Evolutionary conservation across 2,329 filamentous ascomycete species (phyloP), one percentile per base, ranked within the genome.

Genomic region (Akanthomyces dipterigenus): DNA sequence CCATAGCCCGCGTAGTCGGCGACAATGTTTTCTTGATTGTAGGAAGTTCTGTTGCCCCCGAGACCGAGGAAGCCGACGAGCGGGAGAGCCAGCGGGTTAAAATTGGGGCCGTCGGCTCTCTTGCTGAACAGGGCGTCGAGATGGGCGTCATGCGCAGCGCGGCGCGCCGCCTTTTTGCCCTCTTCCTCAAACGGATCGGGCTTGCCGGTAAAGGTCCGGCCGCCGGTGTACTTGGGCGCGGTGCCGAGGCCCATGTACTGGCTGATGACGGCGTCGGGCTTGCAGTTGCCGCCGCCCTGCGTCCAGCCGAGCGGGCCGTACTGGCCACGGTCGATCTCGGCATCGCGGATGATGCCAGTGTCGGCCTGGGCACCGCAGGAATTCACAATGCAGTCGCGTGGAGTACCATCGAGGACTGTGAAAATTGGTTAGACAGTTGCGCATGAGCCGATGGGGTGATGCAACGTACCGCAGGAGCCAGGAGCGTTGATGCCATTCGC

Each of bases 371-470:
- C 34, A 34, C 62, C 57, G 20, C 62, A 63, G 1, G 62, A 26
- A 36, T 63, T 63, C 24, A 61, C 57, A 43, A 63, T 49, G n/a
- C 62, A 63, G 24, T 63, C 22, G 11, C 62, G 62, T 7, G 62
- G 62, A 1, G 62, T 63, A 14, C 57, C 62, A 22, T 63, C 62
- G 5, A 31, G 43, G 5, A 63, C 61, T 63, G 38, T 7, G 31
- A 7, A 40, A 8, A 24, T 46, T 9, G 12, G n/a, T 46, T 46
- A 46, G 22, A n/a, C 8, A 7, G 6, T 26, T 46, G 20, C 43
- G 16, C 20, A 9, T n/a, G n/a, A 6, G n/a, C 5, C 9, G 43
- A 24, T 12, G n/a, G 20, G 16, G 11, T 31, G 12, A 18, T 20
- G 31, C n/a, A 12, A 26, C 57, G 55, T 51, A 63, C 56, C 61